phyloP scores from a whole-genome alignment of 495 filamentous ascomycete species.

The Staphylotrichum longicolle region DNA sequence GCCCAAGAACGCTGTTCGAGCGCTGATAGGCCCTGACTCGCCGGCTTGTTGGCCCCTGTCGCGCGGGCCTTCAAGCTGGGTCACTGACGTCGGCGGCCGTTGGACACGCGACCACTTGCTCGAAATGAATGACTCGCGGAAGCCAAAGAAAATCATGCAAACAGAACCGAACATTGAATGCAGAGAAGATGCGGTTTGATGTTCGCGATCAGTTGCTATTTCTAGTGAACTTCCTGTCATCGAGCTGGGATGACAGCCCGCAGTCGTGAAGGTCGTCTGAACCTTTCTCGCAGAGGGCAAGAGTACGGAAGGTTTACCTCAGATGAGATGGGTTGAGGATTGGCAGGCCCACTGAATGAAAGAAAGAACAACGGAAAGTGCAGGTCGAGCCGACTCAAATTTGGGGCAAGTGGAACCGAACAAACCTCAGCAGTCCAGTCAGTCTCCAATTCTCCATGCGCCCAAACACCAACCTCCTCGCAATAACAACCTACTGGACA shows the following conservation, averaged over 20 bases:
- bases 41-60: not conserved
- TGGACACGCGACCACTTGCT: conserved; percentile 7
- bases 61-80: not conserved
- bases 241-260: not conserved
- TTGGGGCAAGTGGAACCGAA: not conserved
- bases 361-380: no score
- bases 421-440: no score
- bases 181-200: not conserved
- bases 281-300: no score
- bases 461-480: not conserved
- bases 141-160: not conserved
- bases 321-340: no score
- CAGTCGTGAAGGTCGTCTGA: no score
- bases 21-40: not conserved
- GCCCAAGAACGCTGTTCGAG: no score
- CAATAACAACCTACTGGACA: not conserved
- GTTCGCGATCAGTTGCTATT: conserved; percentile 1
- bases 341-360: no score
- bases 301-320: no score
- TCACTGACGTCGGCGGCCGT: not conserved
- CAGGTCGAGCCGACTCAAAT: not conserved
- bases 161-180: not conserved
- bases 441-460: no score
- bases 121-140: not conserved
- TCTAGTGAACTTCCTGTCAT: not conserved